Conservation (phyloP, 805 yeast genomes). For the Schwanniomyces yamadae region DNA sequence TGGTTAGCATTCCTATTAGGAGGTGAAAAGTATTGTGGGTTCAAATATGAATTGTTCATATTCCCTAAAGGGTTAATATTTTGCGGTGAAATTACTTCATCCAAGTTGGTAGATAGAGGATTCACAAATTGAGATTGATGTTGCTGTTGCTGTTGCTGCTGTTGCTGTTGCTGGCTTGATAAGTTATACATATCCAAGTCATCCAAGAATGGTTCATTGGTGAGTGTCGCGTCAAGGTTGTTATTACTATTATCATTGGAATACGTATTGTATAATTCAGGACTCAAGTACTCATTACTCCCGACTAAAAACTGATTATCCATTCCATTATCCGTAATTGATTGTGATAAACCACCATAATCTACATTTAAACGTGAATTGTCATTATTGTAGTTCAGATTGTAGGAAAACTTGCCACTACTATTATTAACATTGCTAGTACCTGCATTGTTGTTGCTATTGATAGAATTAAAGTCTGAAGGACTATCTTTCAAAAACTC, state of each 20-base stretch:
- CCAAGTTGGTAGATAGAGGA: slow-evolving; percentile 27
- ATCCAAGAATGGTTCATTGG: slow-evolving; percentile 33
- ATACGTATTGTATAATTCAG: slow-evolving; percentile 14
- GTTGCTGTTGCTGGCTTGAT: slow-evolving; percentile 9
- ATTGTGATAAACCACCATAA: not conserved
- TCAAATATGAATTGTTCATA: slow-evolving; percentile 19
- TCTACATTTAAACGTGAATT: slow-evolving; percentile 3
- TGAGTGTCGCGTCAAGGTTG: slow-evolving; percentile 13
- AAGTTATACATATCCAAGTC: slow-evolving; percentile 23
- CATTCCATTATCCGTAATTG: not conserved
- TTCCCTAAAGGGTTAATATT: slow-evolving; percentile 9
- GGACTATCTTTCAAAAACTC: slow-evolving; percentile 35
- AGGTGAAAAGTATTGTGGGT: slow-evolving; percentile 44
- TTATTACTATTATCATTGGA: slow-evolving; percentile 14
- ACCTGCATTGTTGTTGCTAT: slow-evolving; percentile 1
- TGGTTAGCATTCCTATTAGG: slow-evolving; percentile 21
- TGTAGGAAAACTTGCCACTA: not conserved
- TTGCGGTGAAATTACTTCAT: slow-evolving; percentile 38
- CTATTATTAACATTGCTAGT: slow-evolving; percentile 4
- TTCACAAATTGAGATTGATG: slow-evolving; percentile 13
- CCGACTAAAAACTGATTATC: not conserved
- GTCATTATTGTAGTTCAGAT: not conserved
- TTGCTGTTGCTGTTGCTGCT: slow-evolving; percentile 7
- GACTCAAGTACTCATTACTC: slow-evolving; percentile 2
- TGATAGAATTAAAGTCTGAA: slow-evolving; percentile 16